Base-by-base conservation (phyloP, 2,329 filamentous ascomycete species). In the Hymenotorrendiella dingleyae region DNA sequence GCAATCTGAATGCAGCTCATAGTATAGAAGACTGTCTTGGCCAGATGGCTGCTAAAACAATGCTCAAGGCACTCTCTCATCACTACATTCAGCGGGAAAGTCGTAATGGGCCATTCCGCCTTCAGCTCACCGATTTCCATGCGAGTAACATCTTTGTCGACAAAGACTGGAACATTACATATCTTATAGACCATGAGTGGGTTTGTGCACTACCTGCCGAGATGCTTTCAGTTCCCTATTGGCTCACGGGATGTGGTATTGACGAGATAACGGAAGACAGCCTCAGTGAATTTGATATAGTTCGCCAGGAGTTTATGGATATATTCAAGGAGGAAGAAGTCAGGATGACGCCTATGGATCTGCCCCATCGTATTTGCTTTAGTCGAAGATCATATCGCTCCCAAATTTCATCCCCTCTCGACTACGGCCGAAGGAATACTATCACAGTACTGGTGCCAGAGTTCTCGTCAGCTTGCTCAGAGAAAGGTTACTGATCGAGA, bases 71-170 rank as follows among this genome's bases (percentile, higher is more conserved):
- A 9, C 34, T 60, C 3, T 56, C 61, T 12, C 48, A 56, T 45
- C 50, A 56, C 37, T 57, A 59, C 35, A 49, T 62, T 33, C 39
- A 46, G 40, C 54, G 44, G 6, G 30, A 54, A 34, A 33, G 23
- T 11, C 53, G 62, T 14, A 44, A 56, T 40, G 56, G 60, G 2
- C 59, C 58, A 7, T 63, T 57, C 36, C 14, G 51, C 40, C 54
- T 62, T 37, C 40, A 50, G 14, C 36, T 65, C 28, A 62, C 59
- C 16, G 60, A 66, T 41, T 44, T 65, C 12, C 54, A 64, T 47
- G 43, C 35, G 17, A 59, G 61, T 27, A 66, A 66, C 35, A 58
- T 67, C 21, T 55, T 66, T 21, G 59, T 65, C 9, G 60, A 66
- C 42, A 38, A 62, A 19, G 36, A 64, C 20, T 64, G 61, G 61